Percentiles rank a stretch among this genome's conserved stretches.
These are phyloP conservation scores for Colletotrichum brevisporum DNA, from an alignment of 2,329 filamentous ascomycete genomes.

Conservation along the genomic window DNA sequence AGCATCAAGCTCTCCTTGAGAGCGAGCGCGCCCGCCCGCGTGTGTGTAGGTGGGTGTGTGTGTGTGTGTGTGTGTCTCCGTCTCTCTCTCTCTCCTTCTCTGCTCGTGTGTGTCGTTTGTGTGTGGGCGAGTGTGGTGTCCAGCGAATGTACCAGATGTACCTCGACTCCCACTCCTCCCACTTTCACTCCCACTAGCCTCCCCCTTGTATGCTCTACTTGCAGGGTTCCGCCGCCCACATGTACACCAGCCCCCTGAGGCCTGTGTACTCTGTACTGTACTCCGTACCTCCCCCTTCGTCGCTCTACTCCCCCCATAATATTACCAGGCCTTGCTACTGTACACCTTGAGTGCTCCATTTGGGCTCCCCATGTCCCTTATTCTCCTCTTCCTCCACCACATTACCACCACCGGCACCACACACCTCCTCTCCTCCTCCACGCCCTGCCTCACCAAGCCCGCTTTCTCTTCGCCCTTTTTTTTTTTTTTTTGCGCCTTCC, in stretches of 20 bases:
- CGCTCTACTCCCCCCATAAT: not conserved
- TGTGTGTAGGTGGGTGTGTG: conserved; percentile 5
- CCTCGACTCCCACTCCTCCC: conserved; percentile 15
- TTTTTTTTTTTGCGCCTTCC: conserved; percentile 31
- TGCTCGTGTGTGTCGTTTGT: not conserved
- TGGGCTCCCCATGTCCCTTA: conserved; percentile 35
- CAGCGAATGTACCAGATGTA: conserved; percentile 9
- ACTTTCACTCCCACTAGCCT: conserved; percentile 21
- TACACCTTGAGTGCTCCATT: conserved; percentile 18
- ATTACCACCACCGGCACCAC: conserved; percentile 26
- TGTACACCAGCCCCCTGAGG: conserved; percentile 35
- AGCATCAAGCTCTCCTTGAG: not conserved
- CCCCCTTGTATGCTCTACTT: conserved; percentile 37
- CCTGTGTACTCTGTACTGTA: conserved; percentile 37
- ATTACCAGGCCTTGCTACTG: conserved; percentile 19
- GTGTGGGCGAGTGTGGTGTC: conserved; percentile 3
- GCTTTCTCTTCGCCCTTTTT: conserved; percentile 37
- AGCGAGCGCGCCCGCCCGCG: not conserved
- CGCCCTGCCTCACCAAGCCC: conserved; percentile 41
- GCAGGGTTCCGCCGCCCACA: conserved; percentile 36
- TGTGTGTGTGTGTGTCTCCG: not conserved
- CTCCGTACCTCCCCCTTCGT: not conserved
- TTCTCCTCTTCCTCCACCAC: conserved; percentile 36
- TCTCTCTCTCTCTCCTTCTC: too few species aligned
- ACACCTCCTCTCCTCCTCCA: conserved; percentile 39